These are phyloP conservation scores for Ustilago esculenta DNA, from an alignment of 1,284 basidiomycete species.

Conservation along the genomic window DNA sequence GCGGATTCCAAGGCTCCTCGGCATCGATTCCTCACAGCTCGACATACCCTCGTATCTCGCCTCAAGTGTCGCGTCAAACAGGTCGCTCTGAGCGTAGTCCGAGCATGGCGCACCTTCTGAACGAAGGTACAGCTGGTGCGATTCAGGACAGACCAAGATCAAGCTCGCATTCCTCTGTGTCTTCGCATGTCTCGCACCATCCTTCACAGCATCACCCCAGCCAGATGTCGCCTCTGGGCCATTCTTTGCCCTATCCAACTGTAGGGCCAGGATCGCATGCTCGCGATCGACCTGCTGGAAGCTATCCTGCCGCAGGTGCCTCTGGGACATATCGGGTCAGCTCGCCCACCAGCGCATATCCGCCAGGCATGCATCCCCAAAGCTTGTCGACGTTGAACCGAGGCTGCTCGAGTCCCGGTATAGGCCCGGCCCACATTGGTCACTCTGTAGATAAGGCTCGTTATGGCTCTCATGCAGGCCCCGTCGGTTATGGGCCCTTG, in stretches of 20 bases:
- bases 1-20: conserved; percentile 14
- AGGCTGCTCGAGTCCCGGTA: conserved; percentile 33
- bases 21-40: conserved; percentile 7
- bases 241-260: conserved; percentile 2
- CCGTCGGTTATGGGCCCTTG: conserved; percentile 11
- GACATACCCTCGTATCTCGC: conserved; percentile 26
- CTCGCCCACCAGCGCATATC: conserved; percentile 24
- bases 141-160: conserved; percentile 39
- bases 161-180: conserved; percentile 42
- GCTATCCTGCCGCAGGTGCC: not conserved
- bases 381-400: conserved; percentile 19
- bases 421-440: conserved; percentile 11
- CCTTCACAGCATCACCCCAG: conserved; percentile 17
- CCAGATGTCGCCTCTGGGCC: conserved; percentile 27
- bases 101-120: conserved; percentile 50
- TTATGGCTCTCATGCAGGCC: conserved; percentile 15
- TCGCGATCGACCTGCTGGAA: conserved; percentile 15
- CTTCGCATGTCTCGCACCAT: conserved; percentile 40
- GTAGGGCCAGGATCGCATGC: not conserved
- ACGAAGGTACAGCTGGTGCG: conserved; percentile 47
- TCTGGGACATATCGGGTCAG: conserved; percentile 13
- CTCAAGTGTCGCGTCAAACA: conserved; percentile 12
- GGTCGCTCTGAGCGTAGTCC: conserved; percentile 42
- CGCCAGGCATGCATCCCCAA: conserved; percentile 17
- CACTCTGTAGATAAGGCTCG: conserved; percentile 22